phyloP scores from a whole-genome alignment of 2,329 filamentous ascomycete genomes.

The Cordyceps javanica region DNA sequence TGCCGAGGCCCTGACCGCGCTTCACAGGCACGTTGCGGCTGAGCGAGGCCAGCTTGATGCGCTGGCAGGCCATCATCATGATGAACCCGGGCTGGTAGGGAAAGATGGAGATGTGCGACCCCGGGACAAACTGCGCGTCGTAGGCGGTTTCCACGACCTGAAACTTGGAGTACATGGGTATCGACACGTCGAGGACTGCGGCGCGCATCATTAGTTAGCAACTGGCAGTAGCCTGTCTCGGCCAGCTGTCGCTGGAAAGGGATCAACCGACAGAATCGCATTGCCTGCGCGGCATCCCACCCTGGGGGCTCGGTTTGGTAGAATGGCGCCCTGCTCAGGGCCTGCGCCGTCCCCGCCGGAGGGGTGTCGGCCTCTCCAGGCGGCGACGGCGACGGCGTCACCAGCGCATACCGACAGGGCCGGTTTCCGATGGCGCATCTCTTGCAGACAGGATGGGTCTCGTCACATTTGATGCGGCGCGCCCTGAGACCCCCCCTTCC shows the following conservation, averaged over 20 bases:
- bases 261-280: not conserved
- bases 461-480: slow-evolving; percentile 1
- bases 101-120: not conserved
- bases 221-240: not conserved
- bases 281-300: not conserved
- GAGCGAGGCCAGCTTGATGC: slow-evolving; percentile 4
- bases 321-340: not conserved
- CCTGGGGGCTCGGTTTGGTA: not conserved
- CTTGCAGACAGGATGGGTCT: not conserved
- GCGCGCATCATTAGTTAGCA: not conserved
- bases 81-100: slow-evolving; percentile 1
- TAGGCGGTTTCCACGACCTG: slow-evolving; percentile 4
- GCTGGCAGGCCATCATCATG: slow-evolving; percentile 3
- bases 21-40: not conserved
- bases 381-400: not conserved
- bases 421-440: not conserved
- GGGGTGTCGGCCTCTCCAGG: not conserved
- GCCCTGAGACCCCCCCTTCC: too few relatives aligned
- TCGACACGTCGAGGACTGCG: not conserved
- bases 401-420: not conserved
- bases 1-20: not conserved
- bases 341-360: not conserved
- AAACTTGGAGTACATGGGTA: slow-evolving; percentile 3
- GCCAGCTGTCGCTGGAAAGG: not conserved
- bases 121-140: not conserved